Conservation (phyloP, 2,329 filamentous ascomycete genomes). For the Cercospora zeae-maydis region DNA sequence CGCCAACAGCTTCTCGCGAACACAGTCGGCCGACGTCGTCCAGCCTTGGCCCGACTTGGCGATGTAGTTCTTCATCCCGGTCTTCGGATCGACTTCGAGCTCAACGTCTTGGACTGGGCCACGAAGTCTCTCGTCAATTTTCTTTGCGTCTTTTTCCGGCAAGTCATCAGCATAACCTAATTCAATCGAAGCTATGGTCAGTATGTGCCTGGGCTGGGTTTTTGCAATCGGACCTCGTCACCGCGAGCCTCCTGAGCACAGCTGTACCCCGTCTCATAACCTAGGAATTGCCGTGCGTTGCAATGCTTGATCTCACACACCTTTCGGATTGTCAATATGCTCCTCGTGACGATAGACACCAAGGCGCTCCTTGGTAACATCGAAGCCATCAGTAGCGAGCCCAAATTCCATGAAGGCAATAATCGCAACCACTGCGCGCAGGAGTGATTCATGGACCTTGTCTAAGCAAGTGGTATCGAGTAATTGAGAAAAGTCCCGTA, state of each 20-base stretch:
- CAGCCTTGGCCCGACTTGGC: constrained; percentile 72
- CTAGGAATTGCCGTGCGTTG: background rate
- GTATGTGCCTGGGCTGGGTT: too few species aligned
- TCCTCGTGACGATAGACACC: constrained; percentile 6
- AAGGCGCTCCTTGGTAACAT: constrained; percentile 15
- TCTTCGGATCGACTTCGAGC: constrained; percentile 67
- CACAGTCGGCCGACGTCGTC: constrained; percentile 76
- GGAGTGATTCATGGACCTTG: constrained; percentile 1
- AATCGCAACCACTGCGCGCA: constrained; percentile 5
- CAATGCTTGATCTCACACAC: background rate
- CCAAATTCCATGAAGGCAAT: constrained; percentile 7
- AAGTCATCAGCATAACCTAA: background rate
- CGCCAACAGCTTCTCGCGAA: constrained; percentile 69
- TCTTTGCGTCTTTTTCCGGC: background rate
- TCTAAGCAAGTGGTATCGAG: constrained; percentile 3
- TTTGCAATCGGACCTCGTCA: background rate
- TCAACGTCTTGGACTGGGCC: constrained; percentile 42
- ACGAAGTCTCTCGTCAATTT: background rate
- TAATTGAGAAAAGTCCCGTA: constrained; percentile 7
- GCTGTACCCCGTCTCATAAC: background rate
- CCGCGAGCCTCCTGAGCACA: background rate
- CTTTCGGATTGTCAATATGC: constrained; percentile 8
- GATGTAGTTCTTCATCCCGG: constrained; percentile 90
- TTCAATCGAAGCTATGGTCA: background rate
- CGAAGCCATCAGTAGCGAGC: constrained; percentile 4